phyloP scores from a whole-genome alignment of 768 basidiomycete genomes.

The Ramaria rubella region DNA sequence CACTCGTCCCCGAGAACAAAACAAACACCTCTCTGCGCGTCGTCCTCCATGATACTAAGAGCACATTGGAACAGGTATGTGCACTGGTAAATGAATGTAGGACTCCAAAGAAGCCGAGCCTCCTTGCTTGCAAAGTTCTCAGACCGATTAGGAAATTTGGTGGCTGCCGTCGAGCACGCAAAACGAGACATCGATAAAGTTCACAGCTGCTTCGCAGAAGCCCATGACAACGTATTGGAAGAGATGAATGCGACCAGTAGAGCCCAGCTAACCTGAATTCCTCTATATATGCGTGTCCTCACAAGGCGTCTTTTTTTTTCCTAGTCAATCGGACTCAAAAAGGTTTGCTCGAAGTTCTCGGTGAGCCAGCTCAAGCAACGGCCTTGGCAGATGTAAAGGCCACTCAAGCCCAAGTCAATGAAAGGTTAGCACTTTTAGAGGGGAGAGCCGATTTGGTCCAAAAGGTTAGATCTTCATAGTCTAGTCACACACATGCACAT shows the following conservation, averaged over 20 bases:
- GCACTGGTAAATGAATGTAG: background rate
- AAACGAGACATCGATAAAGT: conserved; percentile 6
- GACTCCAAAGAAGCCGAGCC: background rate
- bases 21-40: conserved; percentile 8
- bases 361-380: conserved; percentile 1
- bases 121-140: background rate
- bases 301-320: background rate
- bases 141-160: conserved; percentile 2
- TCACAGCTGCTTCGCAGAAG: conserved; percentile 1
- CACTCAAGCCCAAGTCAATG: background rate
- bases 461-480: background rate
- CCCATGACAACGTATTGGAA: conserved; percentile 5
- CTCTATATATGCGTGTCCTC: background rate
- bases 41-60: conserved; percentile 9
- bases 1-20: conserved; percentile 7
- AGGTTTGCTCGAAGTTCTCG: conserved; percentile 6
- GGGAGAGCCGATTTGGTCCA: background rate
- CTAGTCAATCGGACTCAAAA: conserved; percentile 8
- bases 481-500: background rate
- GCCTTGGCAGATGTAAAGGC: background rate
- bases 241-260: conserved; percentile 4
- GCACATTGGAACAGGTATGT: conserved; percentile 10
- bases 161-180: background rate
- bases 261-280: background rate
- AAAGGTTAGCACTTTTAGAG: background rate